Evolutionary conservation across 495 filamentous ascomycete species (phyloP), one percentile per base, ranked within the genome.

Genomic region (Talaromyces nanjingensis): DNA sequence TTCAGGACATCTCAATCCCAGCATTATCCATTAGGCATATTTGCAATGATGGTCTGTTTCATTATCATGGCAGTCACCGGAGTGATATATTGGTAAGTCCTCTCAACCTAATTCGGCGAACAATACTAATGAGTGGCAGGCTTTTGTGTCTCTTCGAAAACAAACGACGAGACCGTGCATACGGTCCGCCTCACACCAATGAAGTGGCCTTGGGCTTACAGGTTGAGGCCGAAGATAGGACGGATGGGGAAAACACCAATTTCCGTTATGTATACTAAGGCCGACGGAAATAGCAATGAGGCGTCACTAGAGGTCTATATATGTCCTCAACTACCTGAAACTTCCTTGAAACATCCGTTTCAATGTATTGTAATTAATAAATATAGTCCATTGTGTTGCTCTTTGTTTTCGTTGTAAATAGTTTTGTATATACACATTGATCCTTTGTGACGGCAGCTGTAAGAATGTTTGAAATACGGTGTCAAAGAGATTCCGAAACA

Each of bases 1-100:
- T 59, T 82, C 71, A 79, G 77, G 61, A 72, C 74, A 3, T 68
- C 69, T 3, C 81, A 86, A 64, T 69, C 60, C 67, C 83, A 66
- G 55, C 68, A 33, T 74, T 86, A 59, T 20, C 56, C 56, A 31
- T 24, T 59, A 18, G 56, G 56, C 0, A 82, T 86, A 20, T 79
- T 81, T 69, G 79, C 77, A 2, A 80, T 86, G 75, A 77, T 87
- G 25, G 78, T 85, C 14, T 74, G 77, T 12, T 59, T 59, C 56
- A 9, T 29, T 7, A 59, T 37, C 12, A 59, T 59, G 56, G 56
- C 56, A 59, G 25, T 59, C 25, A 31, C 25, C n/a, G 56, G 56
- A 31, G 33, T 59, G 6, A 8, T 33, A 16, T 59, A 59, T 18
- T 59, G 56, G 56, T 59, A 1, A 33, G 22, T 27, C 47, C 20